A percentile compares a stretch with the other conserved stretches of the same genome.
Conservation (phyloP, 306 rosid species). For the Oxytropis ochrocephala region DNA sequence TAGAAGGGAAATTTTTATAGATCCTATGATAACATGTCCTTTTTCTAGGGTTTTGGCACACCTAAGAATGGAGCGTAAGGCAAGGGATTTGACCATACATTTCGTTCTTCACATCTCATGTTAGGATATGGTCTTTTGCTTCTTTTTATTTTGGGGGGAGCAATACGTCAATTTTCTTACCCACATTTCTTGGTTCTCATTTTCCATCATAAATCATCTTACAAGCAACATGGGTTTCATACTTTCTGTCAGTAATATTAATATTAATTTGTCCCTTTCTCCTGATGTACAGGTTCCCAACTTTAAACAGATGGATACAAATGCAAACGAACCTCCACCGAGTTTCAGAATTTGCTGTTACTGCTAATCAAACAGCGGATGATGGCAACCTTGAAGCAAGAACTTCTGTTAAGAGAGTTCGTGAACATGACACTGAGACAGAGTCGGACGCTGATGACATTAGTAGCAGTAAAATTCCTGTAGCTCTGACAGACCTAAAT, state of each 20-base stretch:
- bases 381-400: conserved; percentile 48
- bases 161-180: background rate
- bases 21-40: background rate
- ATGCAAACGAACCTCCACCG: conserved; percentile 97
- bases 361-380: conserved; percentile 56
- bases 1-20: background rate
- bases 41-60: background rate
- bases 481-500: conserved; percentile 42
- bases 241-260: background rate
- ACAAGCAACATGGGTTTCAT: conserved; percentile 6
- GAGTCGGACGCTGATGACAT: conserved; percentile 84
- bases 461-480: conserved; percentile 47
- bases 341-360: conserved; percentile 89
- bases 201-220: conserved; percentile 2
- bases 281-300: conserved; percentile 67
- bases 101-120: background rate
- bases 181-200: background rate
- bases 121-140: background rate
- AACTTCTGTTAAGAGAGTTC: conserved; percentile 79
- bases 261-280: conserved; percentile 17
- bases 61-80: background rate
- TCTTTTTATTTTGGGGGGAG: background rate
- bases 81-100: background rate
- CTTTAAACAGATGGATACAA: conserved; percentile 98
- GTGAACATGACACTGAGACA: conserved; percentile 71